Evolutionary conservation across 1,284 basidiomycete genomes (phyloP).

Genomic region (Mycena citricolor): DNA sequence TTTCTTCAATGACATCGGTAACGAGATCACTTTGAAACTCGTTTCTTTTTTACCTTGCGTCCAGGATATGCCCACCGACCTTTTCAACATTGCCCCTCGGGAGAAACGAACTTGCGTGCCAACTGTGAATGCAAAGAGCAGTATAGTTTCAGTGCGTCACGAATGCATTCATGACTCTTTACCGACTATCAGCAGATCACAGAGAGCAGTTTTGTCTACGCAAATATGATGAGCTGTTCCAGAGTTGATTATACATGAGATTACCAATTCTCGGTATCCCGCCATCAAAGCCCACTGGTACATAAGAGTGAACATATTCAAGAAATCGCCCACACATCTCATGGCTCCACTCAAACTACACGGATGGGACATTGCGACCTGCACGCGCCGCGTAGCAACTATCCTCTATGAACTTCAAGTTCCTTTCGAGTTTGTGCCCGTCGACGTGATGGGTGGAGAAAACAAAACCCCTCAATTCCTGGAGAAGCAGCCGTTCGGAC

Average conservation of each 20-base stretch:
- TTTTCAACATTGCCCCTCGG: background rate
- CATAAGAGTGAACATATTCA: background rate
- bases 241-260: too few relatives aligned
- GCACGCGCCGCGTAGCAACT: slow-evolving; percentile 7
- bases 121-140: background rate
- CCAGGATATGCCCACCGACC: background rate
- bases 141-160: background rate
- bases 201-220: slow-evolving; percentile 83
- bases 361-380: slow-evolving; percentile 23
- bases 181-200: too few relatives aligned
- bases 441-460: slow-evolving; percentile 4
- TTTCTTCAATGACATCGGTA: slow-evolving; percentile 4
- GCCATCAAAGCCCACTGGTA: too few relatives aligned
- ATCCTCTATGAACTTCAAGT: slow-evolving; percentile 6
- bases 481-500: slow-evolving; percentile 8
- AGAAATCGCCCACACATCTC: slow-evolving; percentile 4
- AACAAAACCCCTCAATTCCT: slow-evolving; percentile 3
- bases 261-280: too few relatives aligned
- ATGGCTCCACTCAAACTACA: slow-evolving; percentile 10
- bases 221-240: too few relatives aligned
- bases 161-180: background rate
- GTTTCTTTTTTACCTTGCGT: slow-evolving; percentile 26
- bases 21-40: background rate
- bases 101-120: background rate
- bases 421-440: slow-evolving; percentile 6